Evolutionary conservation across 108 stramenopile species (phyloP).

Genomic region (Nitzschia sp.): DNA sequence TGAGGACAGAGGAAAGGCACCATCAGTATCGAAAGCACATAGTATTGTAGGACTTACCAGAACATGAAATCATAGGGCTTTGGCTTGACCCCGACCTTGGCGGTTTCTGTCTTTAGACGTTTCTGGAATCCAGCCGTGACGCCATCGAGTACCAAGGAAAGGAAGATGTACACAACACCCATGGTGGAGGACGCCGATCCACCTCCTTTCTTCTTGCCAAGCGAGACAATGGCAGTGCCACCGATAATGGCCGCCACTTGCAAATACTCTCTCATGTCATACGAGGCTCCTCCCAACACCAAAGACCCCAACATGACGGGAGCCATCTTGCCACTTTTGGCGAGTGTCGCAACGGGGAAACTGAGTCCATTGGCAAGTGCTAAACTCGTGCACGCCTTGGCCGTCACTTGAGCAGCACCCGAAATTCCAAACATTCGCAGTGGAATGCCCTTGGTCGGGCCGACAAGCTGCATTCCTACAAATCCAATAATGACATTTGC

Average conservation of each 20-base stretch:
- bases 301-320: slow-evolving; percentile 92
- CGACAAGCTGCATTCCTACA: slow-evolving; percentile 80
- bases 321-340: slow-evolving; percentile 94
- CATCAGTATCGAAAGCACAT: too few relatives aligned
- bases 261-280: slow-evolving; percentile 81
- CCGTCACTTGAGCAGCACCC: slow-evolving; percentile 88
- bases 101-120: slow-evolving; percentile 84
- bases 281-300: slow-evolving; percentile 85
- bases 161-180: slow-evolving; percentile 85
- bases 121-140: slow-evolving; percentile 93
- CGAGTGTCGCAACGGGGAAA: slow-evolving; percentile 89
- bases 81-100: slow-evolving; percentile 87
- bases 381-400: slow-evolving; percentile 91
- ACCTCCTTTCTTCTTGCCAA: slow-evolving; percentile 89
- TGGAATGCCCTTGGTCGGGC: slow-evolving; percentile 82
- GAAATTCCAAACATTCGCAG: slow-evolving; percentile 84
- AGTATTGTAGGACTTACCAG: too few relatives aligned
- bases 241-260: slow-evolving; percentile 91
- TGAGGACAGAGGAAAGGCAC: too few relatives aligned
- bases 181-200: slow-evolving; percentile 51
- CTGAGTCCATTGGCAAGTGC: slow-evolving; percentile 84
- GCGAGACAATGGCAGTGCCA: slow-evolving; percentile 87
- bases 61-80: slow-evolving; percentile 96
- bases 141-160: slow-evolving; percentile 83
- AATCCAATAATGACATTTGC: slow-evolving; percentile 91